phyloP scores from a whole-genome alignment of 2,329 filamentous ascomycete species.

The Fusarium penzigii region DNA sequence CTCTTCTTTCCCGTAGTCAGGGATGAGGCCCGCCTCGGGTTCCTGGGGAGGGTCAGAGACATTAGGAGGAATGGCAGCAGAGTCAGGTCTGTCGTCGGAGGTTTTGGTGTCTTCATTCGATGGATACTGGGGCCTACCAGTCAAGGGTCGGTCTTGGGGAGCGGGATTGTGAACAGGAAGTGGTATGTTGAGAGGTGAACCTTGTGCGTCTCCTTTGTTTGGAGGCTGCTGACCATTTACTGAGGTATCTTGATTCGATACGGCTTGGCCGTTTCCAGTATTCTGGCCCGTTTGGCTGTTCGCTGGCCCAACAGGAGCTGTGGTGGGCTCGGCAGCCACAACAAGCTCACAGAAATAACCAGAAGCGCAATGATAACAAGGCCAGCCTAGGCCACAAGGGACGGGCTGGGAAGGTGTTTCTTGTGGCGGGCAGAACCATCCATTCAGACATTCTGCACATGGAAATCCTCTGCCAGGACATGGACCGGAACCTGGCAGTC shows the following conservation, averaged over 20 bases:
- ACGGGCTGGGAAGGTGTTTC: slow-evolving; percentile 33
- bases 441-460: slow-evolving; percentile 32
- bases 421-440: slow-evolving; percentile 35
- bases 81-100: background rate
- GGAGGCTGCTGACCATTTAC: background rate
- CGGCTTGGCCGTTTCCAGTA: background rate
- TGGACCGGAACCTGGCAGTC: slow-evolving; percentile 7
- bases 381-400: slow-evolving; percentile 34
- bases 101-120: too few relatives aligned
- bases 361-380: slow-evolving; percentile 32
- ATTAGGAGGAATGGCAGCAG: background rate
- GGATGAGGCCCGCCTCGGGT: background rate
- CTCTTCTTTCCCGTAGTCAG: background rate
- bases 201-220: background rate
- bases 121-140: background rate
- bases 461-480: slow-evolving; percentile 30
- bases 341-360: slow-evolving; percentile 31
- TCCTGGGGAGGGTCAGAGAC: background rate
- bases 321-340: background rate
- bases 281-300: background rate
- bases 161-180: background rate
- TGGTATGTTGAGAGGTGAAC: background rate
- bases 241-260: background rate
- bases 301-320: background rate
- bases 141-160: background rate